Conservation (phyloP, 225 moss, liverwort and hornwort genomes). For the Ulota crispa region DNA sequence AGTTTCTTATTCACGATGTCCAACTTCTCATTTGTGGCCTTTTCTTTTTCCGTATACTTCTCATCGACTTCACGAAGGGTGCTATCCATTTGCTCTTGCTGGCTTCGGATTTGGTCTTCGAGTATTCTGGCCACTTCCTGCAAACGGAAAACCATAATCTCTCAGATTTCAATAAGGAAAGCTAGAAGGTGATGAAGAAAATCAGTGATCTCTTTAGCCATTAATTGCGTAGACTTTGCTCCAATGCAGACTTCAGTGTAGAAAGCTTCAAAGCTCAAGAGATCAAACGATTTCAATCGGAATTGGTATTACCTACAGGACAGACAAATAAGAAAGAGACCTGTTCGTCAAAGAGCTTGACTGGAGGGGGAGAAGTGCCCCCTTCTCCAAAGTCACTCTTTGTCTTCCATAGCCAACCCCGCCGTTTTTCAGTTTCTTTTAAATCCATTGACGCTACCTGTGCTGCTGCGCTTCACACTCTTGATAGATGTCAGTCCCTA, state of each 20-base stretch:
- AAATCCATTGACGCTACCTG: slow-evolving; percentile 35
- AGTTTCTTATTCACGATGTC: slow-evolving; percentile 47
- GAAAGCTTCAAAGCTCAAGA: slow-evolving; percentile 4
- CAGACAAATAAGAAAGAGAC: slow-evolving; percentile 14
- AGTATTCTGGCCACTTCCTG: slow-evolving; percentile 59
- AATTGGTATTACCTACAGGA: not conserved
- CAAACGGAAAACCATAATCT: slow-evolving; percentile 7
- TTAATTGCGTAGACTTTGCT: not conserved
- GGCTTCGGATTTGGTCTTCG: slow-evolving; percentile 49
- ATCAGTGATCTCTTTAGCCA: not conserved
- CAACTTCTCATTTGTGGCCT: slow-evolving; percentile 30
- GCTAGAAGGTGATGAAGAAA: slow-evolving; percentile 12
- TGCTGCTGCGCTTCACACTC: not conserved
- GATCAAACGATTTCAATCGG: not conserved
- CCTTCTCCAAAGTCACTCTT: slow-evolving; percentile 45
- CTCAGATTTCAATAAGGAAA: not conserved
- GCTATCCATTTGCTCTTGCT: slow-evolving; percentile 39
- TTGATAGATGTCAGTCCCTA: slow-evolving; percentile 15
- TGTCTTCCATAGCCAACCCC: slow-evolving; percentile 61
- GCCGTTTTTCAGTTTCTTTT: slow-evolving; percentile 56
- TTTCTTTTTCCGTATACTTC: slow-evolving; percentile 37
- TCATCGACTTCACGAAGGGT: slow-evolving; percentile 39
- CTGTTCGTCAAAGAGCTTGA: slow-evolving; percentile 63
- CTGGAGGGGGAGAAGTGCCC: slow-evolving; percentile 36
- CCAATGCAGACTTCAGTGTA: not conserved